Percentiles rank a stretch among this genome's conserved stretches.
Evolutionary conservation across 2,329 filamentous ascomycete species (phyloP).

Genomic region (Aspergillus spinulosporus): DNA sequence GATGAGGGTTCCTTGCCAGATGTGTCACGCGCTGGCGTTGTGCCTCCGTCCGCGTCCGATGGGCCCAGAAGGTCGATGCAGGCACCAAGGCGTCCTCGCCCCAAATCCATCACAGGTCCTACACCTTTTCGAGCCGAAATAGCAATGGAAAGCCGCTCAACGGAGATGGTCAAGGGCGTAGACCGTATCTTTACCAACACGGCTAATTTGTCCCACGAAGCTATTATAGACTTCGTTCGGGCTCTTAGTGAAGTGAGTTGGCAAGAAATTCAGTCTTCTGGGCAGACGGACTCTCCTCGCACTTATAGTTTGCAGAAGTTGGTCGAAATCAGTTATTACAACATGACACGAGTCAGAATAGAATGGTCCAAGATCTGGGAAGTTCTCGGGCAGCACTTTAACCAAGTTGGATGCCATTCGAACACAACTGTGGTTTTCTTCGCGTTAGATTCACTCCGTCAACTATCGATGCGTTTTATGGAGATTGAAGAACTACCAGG

Average conservation of each 20-base stretch:
- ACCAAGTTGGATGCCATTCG: constrained; percentile 91
- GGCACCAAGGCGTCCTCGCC: constrained; percentile 49
- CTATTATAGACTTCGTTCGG: constrained; percentile 91
- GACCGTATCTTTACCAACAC: constrained; percentile 97
- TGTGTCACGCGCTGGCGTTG: constrained; percentile 77
- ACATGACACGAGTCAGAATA: constrained; percentile 97
- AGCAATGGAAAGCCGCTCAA: constrained; percentile 86
- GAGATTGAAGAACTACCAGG: constrained; percentile 96
- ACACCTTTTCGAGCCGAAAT: constrained; percentile 72
- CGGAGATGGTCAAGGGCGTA: constrained; percentile 88
- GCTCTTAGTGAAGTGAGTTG: constrained; percentile 94
- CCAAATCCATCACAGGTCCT: constrained; percentile 47
- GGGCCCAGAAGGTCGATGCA: constrained; percentile 68
- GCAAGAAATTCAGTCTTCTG: constrained; percentile 98
- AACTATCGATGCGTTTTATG: constrained; percentile 98
- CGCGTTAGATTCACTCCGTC: constrained; percentile 88
- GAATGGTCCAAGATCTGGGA: constrained; percentile 99
- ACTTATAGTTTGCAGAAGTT: constrained; percentile 98
- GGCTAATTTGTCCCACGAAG: constrained; percentile 86
- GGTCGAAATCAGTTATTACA: constrained; percentile 99
- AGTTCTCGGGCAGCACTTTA: constrained; percentile 97
- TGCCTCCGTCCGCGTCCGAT: constrained; percentile 57
- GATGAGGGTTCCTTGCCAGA: constrained; percentile 92
- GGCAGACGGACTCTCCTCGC: constrained; percentile 89
- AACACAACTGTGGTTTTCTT: constrained; percentile 98